Conservation (phyloP, 2,329 filamentous ascomycete species). For the Beauveria bassiana region DNA sequence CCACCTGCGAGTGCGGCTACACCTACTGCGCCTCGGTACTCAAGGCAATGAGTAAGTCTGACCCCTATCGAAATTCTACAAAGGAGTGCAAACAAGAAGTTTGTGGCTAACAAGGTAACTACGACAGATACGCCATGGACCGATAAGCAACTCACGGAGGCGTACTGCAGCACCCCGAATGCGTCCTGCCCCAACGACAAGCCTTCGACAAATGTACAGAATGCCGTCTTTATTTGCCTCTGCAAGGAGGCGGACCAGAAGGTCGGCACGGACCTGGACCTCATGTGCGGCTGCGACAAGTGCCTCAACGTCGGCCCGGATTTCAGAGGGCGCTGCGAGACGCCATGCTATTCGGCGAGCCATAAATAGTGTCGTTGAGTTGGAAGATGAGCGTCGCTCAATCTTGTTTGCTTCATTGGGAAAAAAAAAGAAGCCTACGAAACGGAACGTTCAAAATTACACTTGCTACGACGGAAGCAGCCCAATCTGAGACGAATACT, state of each 20-base stretch:
- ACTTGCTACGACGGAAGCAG: neutral
- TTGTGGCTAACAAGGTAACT: neutral
- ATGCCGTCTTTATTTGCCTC: conserved; percentile 32
- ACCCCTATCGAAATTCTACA: fast-evolving
- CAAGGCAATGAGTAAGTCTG: conserved; percentile 26
- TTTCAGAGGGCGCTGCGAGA: conserved; percentile 31
- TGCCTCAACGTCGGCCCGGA: conserved; percentile 33
- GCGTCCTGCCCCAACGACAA: conserved; percentile 24
- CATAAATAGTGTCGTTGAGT: conserved; percentile 1
- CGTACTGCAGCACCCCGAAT: conserved; percentile 31
- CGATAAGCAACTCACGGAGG: conserved; percentile 23
- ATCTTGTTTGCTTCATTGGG: no score
- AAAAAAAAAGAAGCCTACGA: neutral
- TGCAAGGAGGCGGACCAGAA: conserved; percentile 26
- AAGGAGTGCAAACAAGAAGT: neutral
- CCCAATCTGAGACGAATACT: neutral
- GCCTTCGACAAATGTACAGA: conserved; percentile 24
- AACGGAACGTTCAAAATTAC: neutral
- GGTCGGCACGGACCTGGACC: conserved; percentile 26
- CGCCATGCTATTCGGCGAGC: conserved; percentile 20
- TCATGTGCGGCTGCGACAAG: conserved; percentile 32
- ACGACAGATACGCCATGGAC: conserved; percentile 27
- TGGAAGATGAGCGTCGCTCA: neutral
- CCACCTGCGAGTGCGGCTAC: conserved; percentile 34
- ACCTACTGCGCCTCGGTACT: conserved; percentile 34